A percentile compares a stretch with the other conserved stretches of the same genome.
phyloP scores from a whole-genome alignment of 345 rosid genomes.

The Lenwebbia sp. region DNA sequence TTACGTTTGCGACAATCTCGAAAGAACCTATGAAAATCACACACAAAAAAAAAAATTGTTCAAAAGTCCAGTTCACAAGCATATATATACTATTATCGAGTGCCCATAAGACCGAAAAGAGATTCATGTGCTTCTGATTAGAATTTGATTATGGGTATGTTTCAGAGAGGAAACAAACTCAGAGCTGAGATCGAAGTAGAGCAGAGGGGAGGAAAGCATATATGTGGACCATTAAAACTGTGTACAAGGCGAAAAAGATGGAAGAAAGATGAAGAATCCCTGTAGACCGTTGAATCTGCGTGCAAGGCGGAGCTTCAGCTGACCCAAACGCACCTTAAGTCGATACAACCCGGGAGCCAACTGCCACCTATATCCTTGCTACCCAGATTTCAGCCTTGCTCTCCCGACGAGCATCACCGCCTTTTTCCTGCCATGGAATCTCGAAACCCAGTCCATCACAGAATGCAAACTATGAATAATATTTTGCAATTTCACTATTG shows the following conservation, averaged over 20 bases:
- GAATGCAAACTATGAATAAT: not conserved
- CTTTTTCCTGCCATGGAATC: not conserved
- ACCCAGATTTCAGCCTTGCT: not conserved
- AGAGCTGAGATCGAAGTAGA: not conserved
- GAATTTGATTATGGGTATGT: not conserved
- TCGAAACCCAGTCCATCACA: not conserved
- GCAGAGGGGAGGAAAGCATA: not conserved
- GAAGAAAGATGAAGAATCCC: not conserved
- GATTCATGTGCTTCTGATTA: not conserved
- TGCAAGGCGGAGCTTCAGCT: not conserved
- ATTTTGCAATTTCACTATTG: not conserved
- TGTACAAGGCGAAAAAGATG: not conserved
- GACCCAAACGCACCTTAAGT: not conserved
- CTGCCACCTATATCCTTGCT: not conserved
- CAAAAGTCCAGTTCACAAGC: not conserved
- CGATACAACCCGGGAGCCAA: not conserved
- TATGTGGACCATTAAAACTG: no score
- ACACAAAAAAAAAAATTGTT: no score
- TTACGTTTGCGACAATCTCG: not conserved
- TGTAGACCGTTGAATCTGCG: not conserved
- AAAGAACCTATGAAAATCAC: not conserved
- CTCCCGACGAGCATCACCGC: not conserved
- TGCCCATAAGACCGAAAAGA: not conserved
- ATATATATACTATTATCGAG: not conserved
- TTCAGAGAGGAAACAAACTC: not conserved